Evolutionary conservation across 140 eudicot genomes (phyloP), one percentile per base, ranked within the genome.

Genomic region (Erigeron philadelphicus): DNA sequence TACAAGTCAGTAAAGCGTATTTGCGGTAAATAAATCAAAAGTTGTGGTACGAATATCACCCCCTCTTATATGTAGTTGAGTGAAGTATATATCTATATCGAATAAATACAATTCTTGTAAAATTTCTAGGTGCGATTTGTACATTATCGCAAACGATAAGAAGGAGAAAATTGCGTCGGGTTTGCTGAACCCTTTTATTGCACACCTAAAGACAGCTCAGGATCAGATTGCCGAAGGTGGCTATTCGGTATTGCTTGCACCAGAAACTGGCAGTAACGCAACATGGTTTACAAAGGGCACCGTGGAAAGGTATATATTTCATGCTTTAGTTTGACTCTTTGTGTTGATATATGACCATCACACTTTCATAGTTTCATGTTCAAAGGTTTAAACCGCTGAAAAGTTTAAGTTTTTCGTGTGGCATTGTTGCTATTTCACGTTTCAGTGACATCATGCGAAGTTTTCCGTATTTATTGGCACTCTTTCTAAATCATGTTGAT

Each of bases 261-360:
- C 96, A 56, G 74, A 71, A 38, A 60, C 67, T 17, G 78, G 66
- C 65, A 68, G 42, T 75, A 87, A 86, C 78, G 84, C 88, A 16
- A n/a, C 82, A 38, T 92, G 98, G 98, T 92, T 92, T 79, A 88
- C 98, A 0, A 92, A 92, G 88, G 88, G 84, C 67, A 92, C 95
- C 0, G 77, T 92, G 49, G 87, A 88, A 86, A 88, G 98, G 98
- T 88, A 72, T 74, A 85, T 60, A 42, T 18, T 45, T 48, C 54
- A 48, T n/a, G 16, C 54, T 1, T 48, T 48, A 11, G 16, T 48
- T 48, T 48, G 13, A 3, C 54, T 48, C 15, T 15, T 48, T 48
- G 54, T 6, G 54, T 48, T 48, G 54, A 31, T 31, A 31, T 31
- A 31, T 31, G 38, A 31, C 38, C 38, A 31, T 31, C 38, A 31